Base-by-base conservation (phyloP, 495 filamentous ascomycete genomes). In the Pseudotulostoma volvatum region DNA sequence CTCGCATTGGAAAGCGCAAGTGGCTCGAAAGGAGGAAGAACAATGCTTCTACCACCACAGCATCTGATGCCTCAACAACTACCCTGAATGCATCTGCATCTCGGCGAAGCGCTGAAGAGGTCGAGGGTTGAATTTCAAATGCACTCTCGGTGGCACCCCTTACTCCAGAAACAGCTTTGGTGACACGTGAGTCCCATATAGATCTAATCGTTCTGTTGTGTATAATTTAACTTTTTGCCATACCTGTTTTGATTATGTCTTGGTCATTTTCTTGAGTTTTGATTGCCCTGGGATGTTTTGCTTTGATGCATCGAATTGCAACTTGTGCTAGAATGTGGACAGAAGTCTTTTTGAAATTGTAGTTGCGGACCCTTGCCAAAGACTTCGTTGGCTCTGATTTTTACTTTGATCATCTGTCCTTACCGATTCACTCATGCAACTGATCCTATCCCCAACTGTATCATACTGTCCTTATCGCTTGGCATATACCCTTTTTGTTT, bases 1-100 rank as follows among this genome's bases (percentile, higher is more conserved):
- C 85, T 1, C 70, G 88, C 28, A 71, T 77, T 25, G 88, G 88
- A 9, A 97, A 95, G 60, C 73, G 82, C 46, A 73, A 67, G 51
- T 94, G 84, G 74, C 64, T 74, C 36, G 83, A 85, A 52, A 67
- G 82, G n/a, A 48, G 37, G 9, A 18, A 41, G 25, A 38, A 39
- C 16, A 18, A 5, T 13, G 33, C 19, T 37, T 14, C 17, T 19
- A 31, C 8, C 18, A 9, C 20, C 14, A 23, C 17, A 13, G 11
- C 16, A 17, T 30, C 38, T 16, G 38, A 9, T 25, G 2, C 36
- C n/a, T 9, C 8, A 2, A 28, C 36, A 9, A 28, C 42, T 31
- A 44, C 46, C 18, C 35, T 31, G 30, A 36, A 41, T 15, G 44
- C 17, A 16, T 54, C 49, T 35, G 57, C 59, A 20, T 48, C 54